phyloP scores from a whole-genome alignment of 2,329 filamentous ascomycete species.

The Blastomyces percursus region DNA sequence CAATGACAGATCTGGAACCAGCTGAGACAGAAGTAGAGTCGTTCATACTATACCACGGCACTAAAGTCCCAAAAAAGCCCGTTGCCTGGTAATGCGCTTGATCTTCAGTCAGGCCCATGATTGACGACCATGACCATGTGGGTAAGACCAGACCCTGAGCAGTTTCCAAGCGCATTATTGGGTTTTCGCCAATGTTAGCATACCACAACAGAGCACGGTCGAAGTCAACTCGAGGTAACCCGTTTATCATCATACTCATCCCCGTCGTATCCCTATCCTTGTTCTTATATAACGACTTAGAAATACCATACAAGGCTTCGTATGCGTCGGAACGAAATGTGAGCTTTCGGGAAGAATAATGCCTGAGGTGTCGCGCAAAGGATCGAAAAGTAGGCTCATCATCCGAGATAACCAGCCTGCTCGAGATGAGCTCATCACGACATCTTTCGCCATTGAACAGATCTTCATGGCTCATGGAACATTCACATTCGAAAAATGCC shows the following conservation, averaged over 20 bases:
- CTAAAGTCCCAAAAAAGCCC: neutral
- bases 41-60: neutral
- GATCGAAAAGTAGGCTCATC: neutral
- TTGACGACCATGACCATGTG: neutral
- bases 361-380: neutral
- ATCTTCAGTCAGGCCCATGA: neutral
- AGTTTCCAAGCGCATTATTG: neutral
- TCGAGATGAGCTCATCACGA: neutral
- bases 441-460: neutral
- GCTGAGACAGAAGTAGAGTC: neutral
- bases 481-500: neutral
- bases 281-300: neutral
- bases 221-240: conserved; percentile 1
- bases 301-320: neutral
- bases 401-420: neutral
- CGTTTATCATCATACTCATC: neutral
- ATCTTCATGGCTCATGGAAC: neutral
- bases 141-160: neutral
- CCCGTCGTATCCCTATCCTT: neutral
- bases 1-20: neutral
- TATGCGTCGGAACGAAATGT: neutral
- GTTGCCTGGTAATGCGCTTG: conserved; percentile 1
- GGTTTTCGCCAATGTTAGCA: neutral
- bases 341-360: conserved; percentile 1
- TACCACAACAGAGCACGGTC: neutral